Conservation (phyloP, 2,329 filamentous ascomycete genomes). For the Pezicula rhizophila region DNA sequence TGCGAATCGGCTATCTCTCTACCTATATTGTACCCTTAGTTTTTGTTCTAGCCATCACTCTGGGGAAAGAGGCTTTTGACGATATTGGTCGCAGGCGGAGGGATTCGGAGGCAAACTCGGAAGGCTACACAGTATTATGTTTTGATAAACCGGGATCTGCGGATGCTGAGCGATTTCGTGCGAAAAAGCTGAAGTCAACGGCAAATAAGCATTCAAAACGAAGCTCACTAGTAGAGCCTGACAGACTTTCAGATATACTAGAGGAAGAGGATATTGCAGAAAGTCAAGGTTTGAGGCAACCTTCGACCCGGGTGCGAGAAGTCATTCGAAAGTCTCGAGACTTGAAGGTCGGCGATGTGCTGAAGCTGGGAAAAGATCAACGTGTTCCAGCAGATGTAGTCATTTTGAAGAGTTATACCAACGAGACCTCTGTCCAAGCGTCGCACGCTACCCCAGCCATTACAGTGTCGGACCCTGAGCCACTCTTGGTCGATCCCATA, state of each 20-base stretch:
- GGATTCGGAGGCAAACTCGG: slow-evolving; percentile 91
- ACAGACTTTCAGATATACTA: slow-evolving; percentile 57
- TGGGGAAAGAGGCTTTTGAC: slow-evolving; percentile 93
- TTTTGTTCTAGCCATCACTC: slow-evolving; percentile 85
- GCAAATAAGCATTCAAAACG: slow-evolving; percentile 33
- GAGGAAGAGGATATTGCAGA: slow-evolving; percentile 59
- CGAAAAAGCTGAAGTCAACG: slow-evolving; percentile 42
- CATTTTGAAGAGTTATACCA: slow-evolving; percentile 74
- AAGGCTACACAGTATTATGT: slow-evolving; percentile 72
- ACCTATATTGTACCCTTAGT: slow-evolving; percentile 90
- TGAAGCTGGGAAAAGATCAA: slow-evolving; percentile 88
- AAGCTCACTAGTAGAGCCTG: slow-evolving; percentile 26
- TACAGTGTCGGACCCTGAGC: slow-evolving; percentile 6
- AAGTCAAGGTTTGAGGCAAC: slow-evolving; percentile 31
- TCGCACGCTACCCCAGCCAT: slow-evolving; percentile 9
- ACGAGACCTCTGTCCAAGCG: slow-evolving; percentile 38
- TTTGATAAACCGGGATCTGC: slow-evolving; percentile 54
- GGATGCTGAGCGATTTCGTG: slow-evolving; percentile 27
- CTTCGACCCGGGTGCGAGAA: slow-evolving; percentile 54
- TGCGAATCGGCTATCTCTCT: slow-evolving; percentile 89
- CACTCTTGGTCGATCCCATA: slow-evolving; percentile 24
- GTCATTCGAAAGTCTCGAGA: slow-evolving; percentile 77
- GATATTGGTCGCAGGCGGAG: slow-evolving; percentile 81
- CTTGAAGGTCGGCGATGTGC: slow-evolving; percentile 88
- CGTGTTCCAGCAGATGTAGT: slow-evolving; percentile 91